Conservation (phyloP, 108 stramenopile species). For the Seminavis robusta region DNA sequence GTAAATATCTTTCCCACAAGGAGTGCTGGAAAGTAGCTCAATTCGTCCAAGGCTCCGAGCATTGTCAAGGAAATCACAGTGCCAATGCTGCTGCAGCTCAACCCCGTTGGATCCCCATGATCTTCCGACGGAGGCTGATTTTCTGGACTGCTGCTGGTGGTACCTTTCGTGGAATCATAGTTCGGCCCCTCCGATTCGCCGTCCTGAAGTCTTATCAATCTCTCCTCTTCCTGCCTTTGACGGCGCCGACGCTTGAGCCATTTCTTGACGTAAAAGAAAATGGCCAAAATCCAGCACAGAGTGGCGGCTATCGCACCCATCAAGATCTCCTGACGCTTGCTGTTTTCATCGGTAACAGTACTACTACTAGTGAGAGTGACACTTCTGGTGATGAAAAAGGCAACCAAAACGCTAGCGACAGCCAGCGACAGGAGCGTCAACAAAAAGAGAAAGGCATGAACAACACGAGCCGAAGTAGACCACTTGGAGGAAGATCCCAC, state of each 20-base stretch:
- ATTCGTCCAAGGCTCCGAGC: conserved; percentile 65
- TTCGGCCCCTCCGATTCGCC: conserved; percentile 16
- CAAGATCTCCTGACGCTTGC: conserved; percentile 15
- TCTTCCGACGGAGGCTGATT: neutral
- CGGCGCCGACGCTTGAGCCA: conserved; percentile 31
- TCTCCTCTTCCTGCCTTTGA: conserved; percentile 5
- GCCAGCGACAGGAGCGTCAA: conserved; percentile 37
- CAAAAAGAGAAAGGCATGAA: conserved; percentile 54
- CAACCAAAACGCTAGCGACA: conserved; percentile 8
- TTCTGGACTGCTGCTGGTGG: neutral
- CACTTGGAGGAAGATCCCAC: too few species aligned
- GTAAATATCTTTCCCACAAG: conserved; percentile 63
- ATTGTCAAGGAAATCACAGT: conserved; percentile 34
- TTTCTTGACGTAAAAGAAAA: conserved; percentile 4
- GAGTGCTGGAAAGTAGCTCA: conserved; percentile 69
- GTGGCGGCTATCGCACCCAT: conserved; percentile 41
- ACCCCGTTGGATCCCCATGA: neutral
- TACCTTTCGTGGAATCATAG: neutral
- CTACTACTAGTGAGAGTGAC: neutral
- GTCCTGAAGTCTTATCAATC: conserved; percentile 8
- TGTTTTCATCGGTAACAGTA: conserved; percentile 3
- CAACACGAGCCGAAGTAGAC: too few species aligned
- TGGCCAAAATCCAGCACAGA: conserved; percentile 43
- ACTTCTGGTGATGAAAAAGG: neutral
- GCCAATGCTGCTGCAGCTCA: conserved; percentile 1